Evolutionary conservation across 805 yeast species (phyloP), one percentile per base, ranked within the genome.

Genomic region (Starmera dryadoides): DNA sequence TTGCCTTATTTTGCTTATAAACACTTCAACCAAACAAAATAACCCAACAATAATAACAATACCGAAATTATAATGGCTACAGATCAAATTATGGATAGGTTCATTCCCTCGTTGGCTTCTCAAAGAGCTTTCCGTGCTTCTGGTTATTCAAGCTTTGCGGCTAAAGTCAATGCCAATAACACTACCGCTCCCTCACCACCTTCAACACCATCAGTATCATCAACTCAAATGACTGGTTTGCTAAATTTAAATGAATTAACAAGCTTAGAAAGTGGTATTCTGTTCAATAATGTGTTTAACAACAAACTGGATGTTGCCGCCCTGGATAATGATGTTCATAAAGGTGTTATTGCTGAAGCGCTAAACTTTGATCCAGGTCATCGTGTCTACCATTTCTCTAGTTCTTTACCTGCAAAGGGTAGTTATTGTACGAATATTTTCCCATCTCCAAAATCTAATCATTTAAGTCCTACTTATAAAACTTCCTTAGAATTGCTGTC

Each of bases 291-390:
- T 21, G 23, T 6, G 6, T 6, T 9, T 21, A 6, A 6, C 23
- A 30, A 16, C 12, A 17, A 17, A 5, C 6, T 3, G 12, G 10
- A 16, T 14, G 2, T 16, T 17, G 9, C 33, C 20, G 21, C 33
- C 10, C 26, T 26, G 45, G 43, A 33, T 41, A 40, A 32, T n/a
- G 44, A 43, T 37, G 37, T 42, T 15, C 69, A 66, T 35, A 56
- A 64, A 33, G 64, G 59, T 6, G 54, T 56, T 16, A 69, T 77
- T 14, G 79, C 80, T 1, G 66, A 62, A 25, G 80, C 81, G 0
- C 55, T 77, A 28, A 73, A 76, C 3, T 63, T 73, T 38, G 55
- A 52, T n/a, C 47, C 58, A 5, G 55, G 53, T 6, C 56, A 67
- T 15, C 55, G 76, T 31, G 75, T 77, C 1, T 56, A 73, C 30